These are phyloP conservation scores for Nannizzia gypsea DNA, from an alignment of 2,329 filamentous ascomycete species.

Conservation along the genomic window DNA sequence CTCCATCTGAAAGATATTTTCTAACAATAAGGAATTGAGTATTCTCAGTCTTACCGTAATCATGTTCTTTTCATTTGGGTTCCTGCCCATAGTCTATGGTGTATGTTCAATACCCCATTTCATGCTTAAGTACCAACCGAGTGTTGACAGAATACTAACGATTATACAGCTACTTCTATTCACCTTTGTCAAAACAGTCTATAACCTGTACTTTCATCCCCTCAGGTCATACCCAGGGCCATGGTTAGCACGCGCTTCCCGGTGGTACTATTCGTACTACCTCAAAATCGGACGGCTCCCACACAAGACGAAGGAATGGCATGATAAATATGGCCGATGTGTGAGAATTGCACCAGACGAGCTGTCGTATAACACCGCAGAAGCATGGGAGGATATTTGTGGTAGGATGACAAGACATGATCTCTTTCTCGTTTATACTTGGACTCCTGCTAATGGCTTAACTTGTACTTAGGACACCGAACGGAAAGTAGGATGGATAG, in stretches of 20 bases:
- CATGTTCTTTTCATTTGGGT: neutral
- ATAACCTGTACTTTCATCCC: conserved; percentile 25
- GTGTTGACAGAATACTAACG: neutral
- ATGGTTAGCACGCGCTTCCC: conserved; percentile 16
- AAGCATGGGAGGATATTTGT: neutral
- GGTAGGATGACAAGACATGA: neutral
- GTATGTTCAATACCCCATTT: neutral
- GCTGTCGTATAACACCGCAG: neutral
- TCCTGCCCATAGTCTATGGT: neutral
- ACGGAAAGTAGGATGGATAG: neutral
- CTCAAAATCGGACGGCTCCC: conserved; percentile 11
- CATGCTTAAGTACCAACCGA: neutral
- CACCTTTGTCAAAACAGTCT: conserved; percentile 4
- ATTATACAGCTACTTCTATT: neutral
- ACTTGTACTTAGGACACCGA: neutral
- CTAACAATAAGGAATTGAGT: neutral
- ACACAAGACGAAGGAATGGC: conserved; percentile 13
- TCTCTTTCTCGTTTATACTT: neutral
- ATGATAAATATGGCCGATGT: conserved; percentile 21
- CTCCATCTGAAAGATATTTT: neutral
- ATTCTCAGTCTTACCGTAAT: neutral
- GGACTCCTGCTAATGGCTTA: neutral
- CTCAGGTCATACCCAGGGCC: conserved; percentile 22
- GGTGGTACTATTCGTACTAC: conserved; percentile 15
- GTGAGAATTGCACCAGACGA: conserved; percentile 24